phyloP scores from a whole-genome alignment of 352 stramenopile species.

The Pythium pectinolyticum region DNA sequence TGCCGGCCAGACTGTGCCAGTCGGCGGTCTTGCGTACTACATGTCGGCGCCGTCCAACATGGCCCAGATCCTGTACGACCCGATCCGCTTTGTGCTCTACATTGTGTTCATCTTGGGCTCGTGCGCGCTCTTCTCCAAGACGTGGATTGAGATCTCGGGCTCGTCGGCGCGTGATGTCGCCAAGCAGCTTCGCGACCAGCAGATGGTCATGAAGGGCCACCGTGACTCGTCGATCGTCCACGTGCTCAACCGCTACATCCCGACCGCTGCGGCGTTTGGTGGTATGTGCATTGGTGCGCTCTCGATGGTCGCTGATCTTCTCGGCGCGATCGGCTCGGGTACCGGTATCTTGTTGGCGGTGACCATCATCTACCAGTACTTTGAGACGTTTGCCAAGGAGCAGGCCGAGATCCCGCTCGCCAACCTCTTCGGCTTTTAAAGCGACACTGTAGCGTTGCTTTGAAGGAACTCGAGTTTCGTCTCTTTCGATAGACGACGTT shows the following conservation, averaged over 20 bases:
- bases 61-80: slow-evolving; percentile 97
- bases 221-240: slow-evolving; percentile 97
- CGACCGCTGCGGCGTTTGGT: slow-evolving; percentile 97
- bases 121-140: slow-evolving; percentile 99
- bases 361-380: slow-evolving; percentile 99
- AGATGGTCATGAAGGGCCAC: slow-evolving; percentile 99
- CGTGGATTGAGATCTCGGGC: slow-evolving; percentile 99
- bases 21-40: slow-evolving; percentile 97
- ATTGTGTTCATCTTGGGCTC: slow-evolving; percentile 98
- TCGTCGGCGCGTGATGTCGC: slow-evolving; percentile 97
- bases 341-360: slow-evolving; percentile 98
- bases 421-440: slow-evolving; percentile 86
- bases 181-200: slow-evolving; percentile 98
- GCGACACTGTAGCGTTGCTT: slow-evolving; percentile 19
- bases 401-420: slow-evolving; percentile 80
- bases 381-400: slow-evolving; percentile 97
- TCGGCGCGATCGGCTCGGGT: slow-evolving; percentile 98
- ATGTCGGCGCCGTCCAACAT: slow-evolving; percentile 96
- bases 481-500: background rate
- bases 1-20: slow-evolving; percentile 93
- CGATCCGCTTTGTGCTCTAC: slow-evolving; percentile 99
- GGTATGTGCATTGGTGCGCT: slow-evolving; percentile 99
- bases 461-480: slow-evolving; percentile 13
- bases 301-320: slow-evolving; percentile 98
- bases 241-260: slow-evolving; percentile 99